Percentiles rank a stretch among this genome's conserved stretches.
Evolutionary conservation across 345 rosid species (phyloP).

Genomic region (Stellera chamaejasme): DNA sequence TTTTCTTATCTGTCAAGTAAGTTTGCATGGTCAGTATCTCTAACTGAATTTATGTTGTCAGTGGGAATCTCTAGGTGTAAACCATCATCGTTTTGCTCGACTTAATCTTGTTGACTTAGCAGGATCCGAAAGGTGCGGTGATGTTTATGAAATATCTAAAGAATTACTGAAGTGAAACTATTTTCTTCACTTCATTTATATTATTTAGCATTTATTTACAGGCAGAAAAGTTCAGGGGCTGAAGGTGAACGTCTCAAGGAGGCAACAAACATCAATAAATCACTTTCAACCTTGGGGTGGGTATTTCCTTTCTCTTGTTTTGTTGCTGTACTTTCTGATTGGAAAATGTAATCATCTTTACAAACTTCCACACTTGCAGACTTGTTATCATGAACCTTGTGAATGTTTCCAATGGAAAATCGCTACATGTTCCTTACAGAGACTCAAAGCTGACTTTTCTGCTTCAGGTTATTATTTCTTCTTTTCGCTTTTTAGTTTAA

Average conservation of each 20-base stretch:
- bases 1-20: slow-evolving; percentile 1
- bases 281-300: slow-evolving; percentile 96
- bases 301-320: slow-evolving; percentile 5
- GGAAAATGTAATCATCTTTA: not conserved
- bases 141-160: not conserved
- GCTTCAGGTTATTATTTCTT: slow-evolving; percentile 60
- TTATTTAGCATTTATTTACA: slow-evolving; percentile 21
- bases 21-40: slow-evolving; percentile 1
- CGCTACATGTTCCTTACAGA: slow-evolving; percentile 94
- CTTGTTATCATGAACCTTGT: slow-evolving; percentile 99
- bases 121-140: slow-evolving; percentile 84
- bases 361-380: slow-evolving; percentile 32
- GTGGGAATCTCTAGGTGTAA: slow-evolving; percentile 99
- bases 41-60: slow-evolving; percentile 21
- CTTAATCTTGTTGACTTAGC: slow-evolving; percentile 98
- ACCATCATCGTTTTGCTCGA: slow-evolving; percentile 91
- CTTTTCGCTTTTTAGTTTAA: no score
- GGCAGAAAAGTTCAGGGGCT: slow-evolving; percentile 98
- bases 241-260: slow-evolving; percentile 99
- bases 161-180: not conserved
- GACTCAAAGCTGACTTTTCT: slow-evolving; percentile 98
- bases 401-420: slow-evolving; percentile 87
- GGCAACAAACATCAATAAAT: slow-evolving; percentile 96
- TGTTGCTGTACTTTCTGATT: not conserved
- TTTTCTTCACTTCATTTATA: not conserved